Percentiles rank a stretch among this genome's conserved stretches.
Conservation (phyloP, 2,329 filamentous ascomycete species). For the Aureobasidium sp. region DNA sequence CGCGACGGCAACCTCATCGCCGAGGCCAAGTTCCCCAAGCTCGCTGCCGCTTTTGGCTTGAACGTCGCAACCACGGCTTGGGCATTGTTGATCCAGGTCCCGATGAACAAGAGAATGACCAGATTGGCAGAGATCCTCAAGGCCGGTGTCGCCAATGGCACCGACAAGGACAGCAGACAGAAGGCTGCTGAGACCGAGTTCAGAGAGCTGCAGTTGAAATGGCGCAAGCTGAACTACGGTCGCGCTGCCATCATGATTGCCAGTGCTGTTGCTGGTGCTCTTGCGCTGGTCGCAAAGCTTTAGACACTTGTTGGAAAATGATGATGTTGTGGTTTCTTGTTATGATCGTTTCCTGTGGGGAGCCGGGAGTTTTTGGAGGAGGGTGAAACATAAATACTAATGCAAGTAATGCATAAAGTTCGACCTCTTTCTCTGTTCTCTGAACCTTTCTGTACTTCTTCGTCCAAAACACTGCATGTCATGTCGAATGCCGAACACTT, state of each 20-base stretch:
- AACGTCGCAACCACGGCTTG: conserved; percentile 23
- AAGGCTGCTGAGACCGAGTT: conserved; percentile 22
- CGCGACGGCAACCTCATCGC: conserved; percentile 17
- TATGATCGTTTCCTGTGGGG: conserved; percentile 1
- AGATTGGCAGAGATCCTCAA: conserved; percentile 19
- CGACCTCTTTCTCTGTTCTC: not conserved
- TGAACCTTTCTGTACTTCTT: too few relatives aligned
- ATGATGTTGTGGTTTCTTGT: not conserved
- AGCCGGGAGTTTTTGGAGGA: not conserved
- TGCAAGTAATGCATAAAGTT: not conserved
- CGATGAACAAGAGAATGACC: conserved; percentile 24
- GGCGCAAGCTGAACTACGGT: conserved; percentile 22
- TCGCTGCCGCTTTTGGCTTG: conserved; percentile 18
- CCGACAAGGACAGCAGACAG: conserved; percentile 16
- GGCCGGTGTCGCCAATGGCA: conserved; percentile 14
- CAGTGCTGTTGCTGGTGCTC: conserved; percentile 11
- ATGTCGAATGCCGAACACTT: not conserved
- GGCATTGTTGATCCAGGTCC: conserved; percentile 24
- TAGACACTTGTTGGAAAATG: not conserved
- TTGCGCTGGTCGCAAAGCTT: conserved; percentile 11
- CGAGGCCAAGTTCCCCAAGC: conserved; percentile 20
- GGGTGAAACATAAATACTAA: not conserved
- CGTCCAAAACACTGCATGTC: not conserved
- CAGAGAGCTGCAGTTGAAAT: conserved; percentile 21
- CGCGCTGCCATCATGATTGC: conserved; percentile 21